A percentile compares a stretch with the other conserved stretches of the same genome.
Evolutionary conservation across 2,329 filamentous ascomycete species (phyloP).

Genomic region (Fusarium subglutinans): DNA sequence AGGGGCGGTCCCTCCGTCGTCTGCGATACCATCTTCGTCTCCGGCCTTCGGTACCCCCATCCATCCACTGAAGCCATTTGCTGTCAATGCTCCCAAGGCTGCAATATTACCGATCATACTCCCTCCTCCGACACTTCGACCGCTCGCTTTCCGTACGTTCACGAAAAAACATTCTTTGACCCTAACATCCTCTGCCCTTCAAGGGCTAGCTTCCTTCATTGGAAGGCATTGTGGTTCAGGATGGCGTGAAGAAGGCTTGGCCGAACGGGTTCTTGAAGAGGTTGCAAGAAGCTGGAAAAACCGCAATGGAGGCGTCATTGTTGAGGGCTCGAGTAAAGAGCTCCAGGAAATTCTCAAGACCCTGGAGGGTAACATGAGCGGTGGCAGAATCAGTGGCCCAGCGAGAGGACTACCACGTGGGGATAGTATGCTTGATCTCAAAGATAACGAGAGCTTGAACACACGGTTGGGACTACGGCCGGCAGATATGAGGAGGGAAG

Average conservation of each 20-base stretch:
- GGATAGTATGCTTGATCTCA: conserved; percentile 71
- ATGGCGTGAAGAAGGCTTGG: conserved; percentile 95
- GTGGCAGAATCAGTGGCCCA: conserved; percentile 72
- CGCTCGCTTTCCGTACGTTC: conserved; percentile 92
- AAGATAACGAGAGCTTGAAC: conserved; percentile 61
- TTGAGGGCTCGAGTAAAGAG: conserved; percentile 80
- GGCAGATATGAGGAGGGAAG: conserved; percentile 60
- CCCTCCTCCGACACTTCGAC: conserved; percentile 84
- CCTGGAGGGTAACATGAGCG: conserved; percentile 87
- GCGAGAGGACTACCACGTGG: conserved; percentile 61
- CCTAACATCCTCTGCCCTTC: conserved; percentile 85
- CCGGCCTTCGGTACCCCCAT: conserved; percentile 89
- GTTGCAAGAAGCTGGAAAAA: conserved; percentile 93
- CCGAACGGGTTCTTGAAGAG: conserved; percentile 92
- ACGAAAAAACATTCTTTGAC: conserved; percentile 98
- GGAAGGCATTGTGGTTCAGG: conserved; percentile 92
- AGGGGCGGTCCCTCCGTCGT: conserved; percentile 52
- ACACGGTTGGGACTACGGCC: conserved; percentile 65
- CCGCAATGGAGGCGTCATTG: conserved; percentile 86
- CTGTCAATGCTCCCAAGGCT: conserved; percentile 62
- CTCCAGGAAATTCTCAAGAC: conserved; percentile 85
- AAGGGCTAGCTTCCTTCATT: conserved; percentile 87
- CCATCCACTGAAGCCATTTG: conserved; percentile 77
- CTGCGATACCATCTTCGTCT: conserved; percentile 84
- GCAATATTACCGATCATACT: conserved; percentile 88